These are phyloP conservation scores for Aspergillus diversus DNA, from an alignment of 495 filamentous ascomycete genomes.

Conservation along the genomic window DNA sequence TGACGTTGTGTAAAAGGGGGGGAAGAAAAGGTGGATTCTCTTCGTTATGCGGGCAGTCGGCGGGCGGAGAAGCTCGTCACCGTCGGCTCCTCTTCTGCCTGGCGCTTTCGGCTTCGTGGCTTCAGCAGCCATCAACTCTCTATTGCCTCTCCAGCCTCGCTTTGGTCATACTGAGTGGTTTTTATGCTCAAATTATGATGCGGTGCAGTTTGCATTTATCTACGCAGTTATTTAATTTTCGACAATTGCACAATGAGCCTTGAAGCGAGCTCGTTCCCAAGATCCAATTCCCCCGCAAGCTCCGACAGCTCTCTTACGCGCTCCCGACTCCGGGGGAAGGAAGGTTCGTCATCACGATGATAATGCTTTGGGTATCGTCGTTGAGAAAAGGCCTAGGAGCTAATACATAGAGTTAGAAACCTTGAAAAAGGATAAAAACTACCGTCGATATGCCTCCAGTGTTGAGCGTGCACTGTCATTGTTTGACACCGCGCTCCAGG, in stretches of 20 bases:
- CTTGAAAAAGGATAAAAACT: constrained; percentile 83
- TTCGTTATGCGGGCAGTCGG: neutral
- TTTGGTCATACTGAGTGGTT: constrained; percentile 20
- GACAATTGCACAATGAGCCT: constrained; percentile 65
- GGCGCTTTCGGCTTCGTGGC: constrained; percentile 36
- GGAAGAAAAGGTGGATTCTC: neutral
- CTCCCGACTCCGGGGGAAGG: constrained; percentile 55
- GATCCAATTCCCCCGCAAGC: constrained; percentile 74
- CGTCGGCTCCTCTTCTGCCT: constrained; percentile 19
- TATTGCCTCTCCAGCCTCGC: constrained; percentile 25
- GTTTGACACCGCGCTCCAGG: constrained; percentile 91
- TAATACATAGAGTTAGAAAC: constrained; percentile 51
- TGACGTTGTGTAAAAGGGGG: neutral
- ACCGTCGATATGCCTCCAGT: constrained; percentile 85
- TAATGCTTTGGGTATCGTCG: no score
- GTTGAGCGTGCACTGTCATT: constrained; percentile 86
- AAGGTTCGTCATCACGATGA: constrained; percentile 42
- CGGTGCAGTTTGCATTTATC: constrained; percentile 27
- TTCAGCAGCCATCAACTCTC: constrained; percentile 23
- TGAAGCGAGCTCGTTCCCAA: constrained; percentile 65
- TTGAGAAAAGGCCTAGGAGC: neutral
- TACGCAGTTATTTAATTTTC: constrained; percentile 31
- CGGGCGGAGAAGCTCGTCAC: neutral
- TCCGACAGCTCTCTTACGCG: constrained; percentile 75
- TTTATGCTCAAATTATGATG: constrained; percentile 46